Evolutionary conservation across 306 rosid genomes (phyloP).

Genomic region (Dryas drummondii): DNA sequence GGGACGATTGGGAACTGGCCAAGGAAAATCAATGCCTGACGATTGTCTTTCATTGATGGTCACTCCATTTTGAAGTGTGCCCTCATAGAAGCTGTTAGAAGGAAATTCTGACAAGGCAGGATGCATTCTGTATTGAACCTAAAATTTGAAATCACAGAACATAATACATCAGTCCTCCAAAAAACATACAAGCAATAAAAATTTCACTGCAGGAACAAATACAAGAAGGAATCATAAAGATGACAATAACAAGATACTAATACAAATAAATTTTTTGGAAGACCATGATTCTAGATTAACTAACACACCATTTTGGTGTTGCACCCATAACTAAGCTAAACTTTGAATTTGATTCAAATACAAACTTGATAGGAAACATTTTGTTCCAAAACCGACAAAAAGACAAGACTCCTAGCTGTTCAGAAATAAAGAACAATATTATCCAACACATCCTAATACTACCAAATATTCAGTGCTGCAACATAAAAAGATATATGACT

Average conservation of each 20-base stretch:
- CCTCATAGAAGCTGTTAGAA: slow-evolving; percentile 97
- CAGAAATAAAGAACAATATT: not conserved
- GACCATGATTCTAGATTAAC: not conserved
- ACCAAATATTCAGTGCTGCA: not conserved
- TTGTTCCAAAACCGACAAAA: not conserved
- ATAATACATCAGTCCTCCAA: not conserved
- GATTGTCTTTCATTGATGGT: slow-evolving; percentile 95
- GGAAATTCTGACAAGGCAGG: slow-evolving; percentile 98
- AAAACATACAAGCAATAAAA: not conserved
- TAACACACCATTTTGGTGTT: not conserved
- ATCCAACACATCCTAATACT: not conserved
- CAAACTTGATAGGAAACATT: not conserved
- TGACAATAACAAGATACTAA: not conserved
- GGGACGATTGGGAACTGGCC: slow-evolving; percentile 99
- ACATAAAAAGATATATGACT: not conserved
- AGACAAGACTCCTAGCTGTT: not conserved
- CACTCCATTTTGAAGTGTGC: slow-evolving; percentile 96
- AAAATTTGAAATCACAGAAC: slow-evolving; percentile 29
- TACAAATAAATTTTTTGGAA: not conserved
- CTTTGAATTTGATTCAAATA: not conserved
- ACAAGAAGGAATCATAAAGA: not conserved
- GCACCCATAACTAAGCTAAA: not conserved
- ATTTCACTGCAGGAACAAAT: not conserved
- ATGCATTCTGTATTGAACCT: slow-evolving; percentile 99
- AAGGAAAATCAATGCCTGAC: slow-evolving; percentile 95